These are phyloP conservation scores for Nemania sp. DNA, from an alignment of 2,329 filamentous ascomycete species.

Conservation along the genomic window DNA sequence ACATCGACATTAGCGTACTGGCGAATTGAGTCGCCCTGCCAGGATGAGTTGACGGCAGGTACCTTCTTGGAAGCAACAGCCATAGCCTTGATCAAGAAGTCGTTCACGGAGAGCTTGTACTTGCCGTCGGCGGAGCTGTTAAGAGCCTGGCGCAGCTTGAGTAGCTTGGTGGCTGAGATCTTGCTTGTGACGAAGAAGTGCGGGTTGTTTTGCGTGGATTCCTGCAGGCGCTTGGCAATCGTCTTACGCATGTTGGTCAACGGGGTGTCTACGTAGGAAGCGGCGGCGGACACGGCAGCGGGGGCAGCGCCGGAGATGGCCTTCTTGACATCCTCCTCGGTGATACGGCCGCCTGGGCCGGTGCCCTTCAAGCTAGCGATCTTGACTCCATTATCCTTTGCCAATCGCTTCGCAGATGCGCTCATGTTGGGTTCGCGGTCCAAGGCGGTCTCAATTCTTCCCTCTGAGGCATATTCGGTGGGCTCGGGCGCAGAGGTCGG, in stretches of 20 bases:
- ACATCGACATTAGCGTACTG: constrained; percentile 95
- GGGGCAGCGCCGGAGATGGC: constrained; percentile 73
- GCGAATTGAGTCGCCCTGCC: constrained; percentile 90
- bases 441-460: constrained; percentile 84
- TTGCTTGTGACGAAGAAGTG: constrained; percentile 97
- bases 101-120: constrained; percentile 99
- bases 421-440: constrained; percentile 82
- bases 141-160: constrained; percentile 94
- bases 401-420: constrained; percentile 82
- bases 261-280: constrained; percentile 85
- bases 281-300: constrained; percentile 64
- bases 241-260: constrained; percentile 97
- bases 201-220: constrained; percentile 93
- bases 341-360: constrained; percentile 87
- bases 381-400: constrained; percentile 84
- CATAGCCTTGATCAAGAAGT: constrained; percentile 98
- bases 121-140: constrained; percentile 90
- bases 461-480: constrained; percentile 78
- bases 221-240: constrained; percentile 88
- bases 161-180: constrained; percentile 92
- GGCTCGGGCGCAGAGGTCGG: constrained; percentile 66
- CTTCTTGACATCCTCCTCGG: constrained; percentile 94
- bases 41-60: constrained; percentile 94
- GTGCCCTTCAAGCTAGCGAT: constrained; percentile 86
- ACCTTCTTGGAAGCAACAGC: constrained; percentile 91